A percentile compares a stretch with the other conserved stretches of the same genome.
Evolutionary conservation across 2,329 filamentous ascomycete species (phyloP).

Genomic region (Aureobasidium melanogenum): DNA sequence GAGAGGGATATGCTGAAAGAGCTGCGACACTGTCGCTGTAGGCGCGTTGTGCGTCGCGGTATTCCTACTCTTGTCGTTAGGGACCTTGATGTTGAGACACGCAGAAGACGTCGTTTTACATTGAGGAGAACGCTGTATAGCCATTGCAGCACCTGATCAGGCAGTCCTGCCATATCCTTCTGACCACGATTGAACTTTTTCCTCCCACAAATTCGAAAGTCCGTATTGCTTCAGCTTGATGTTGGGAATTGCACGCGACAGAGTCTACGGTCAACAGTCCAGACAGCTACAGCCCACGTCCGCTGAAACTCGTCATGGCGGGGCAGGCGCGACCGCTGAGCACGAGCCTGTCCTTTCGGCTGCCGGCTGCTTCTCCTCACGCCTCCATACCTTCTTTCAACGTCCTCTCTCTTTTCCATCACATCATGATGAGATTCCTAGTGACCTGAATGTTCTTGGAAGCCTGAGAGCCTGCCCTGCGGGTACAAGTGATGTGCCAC

Average conservation of each 20-base stretch:
- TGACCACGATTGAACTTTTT: neutral
- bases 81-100: neutral
- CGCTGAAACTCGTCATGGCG: constrained; percentile 6
- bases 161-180: constrained; percentile 53
- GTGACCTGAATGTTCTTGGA: neutral
- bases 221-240: neutral
- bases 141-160: constrained; percentile 89
- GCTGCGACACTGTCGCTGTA: constrained; percentile 85
- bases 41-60: constrained; percentile 82
- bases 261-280: neutral
- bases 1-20: constrained; percentile 67
- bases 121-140: constrained; percentile 69
- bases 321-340: neutral
- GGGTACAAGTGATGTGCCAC: neutral
- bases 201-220: neutral
- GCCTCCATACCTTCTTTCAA: neutral
- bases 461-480: neutral
- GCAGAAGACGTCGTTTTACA: neutral
- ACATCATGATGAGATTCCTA: neutral
- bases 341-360: neutral
- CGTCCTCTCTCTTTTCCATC: neutral
- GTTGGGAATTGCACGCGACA: neutral
- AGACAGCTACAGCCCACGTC: neutral
- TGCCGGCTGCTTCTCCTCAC: neutral
- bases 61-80: constrained; percentile 57